Conservation (phyloP, 1,284 basidiomycete genomes). For the Rhodotorula glutinis region DNA sequence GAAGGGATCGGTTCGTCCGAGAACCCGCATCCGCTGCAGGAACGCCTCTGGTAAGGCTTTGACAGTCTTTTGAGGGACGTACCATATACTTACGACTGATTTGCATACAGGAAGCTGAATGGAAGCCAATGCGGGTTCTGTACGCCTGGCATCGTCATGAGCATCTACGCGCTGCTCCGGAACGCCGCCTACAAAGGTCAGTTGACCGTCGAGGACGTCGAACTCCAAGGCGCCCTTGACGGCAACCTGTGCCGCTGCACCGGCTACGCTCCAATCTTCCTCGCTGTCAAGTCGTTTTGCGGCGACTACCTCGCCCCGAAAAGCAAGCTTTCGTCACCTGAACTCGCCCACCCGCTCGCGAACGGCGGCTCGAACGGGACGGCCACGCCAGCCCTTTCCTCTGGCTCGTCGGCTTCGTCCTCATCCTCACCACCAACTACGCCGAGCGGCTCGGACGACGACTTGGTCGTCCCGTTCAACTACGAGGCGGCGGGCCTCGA, state of each 20-base stretch:
- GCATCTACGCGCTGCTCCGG: constrained; percentile 48
- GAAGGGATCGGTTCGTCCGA: constrained; percentile 47
- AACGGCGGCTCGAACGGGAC: background rate
- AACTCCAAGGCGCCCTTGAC: constrained; percentile 48
- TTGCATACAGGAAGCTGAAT: constrained; percentile 41
- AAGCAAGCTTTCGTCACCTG: background rate
- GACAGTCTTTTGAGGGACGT: too few species aligned
- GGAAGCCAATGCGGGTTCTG: constrained; percentile 48
- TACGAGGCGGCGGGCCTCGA: constrained; percentile 17
- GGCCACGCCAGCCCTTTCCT: background rate
- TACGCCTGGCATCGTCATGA: constrained; percentile 47
- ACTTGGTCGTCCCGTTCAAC: constrained; percentile 39
- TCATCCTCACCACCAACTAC: background rate
- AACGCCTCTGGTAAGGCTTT: constrained; percentile 41
- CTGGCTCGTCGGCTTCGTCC: background rate
- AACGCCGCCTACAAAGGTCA: constrained; percentile 41
- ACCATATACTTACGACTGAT: too few species aligned
- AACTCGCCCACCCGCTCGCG: background rate
- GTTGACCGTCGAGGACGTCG: constrained; percentile 45
- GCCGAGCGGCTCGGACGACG: constrained; percentile 15
- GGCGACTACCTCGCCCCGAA: constrained; percentile 32
- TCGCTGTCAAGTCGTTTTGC: constrained; percentile 43
- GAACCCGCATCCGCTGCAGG: constrained; percentile 49
- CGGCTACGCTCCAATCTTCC: constrained; percentile 42
- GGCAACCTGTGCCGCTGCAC: constrained; percentile 49